These are phyloP conservation scores for Biscutella laevigata DNA, from an alignment of 441 rosid genomes.

Conservation along the genomic window DNA sequence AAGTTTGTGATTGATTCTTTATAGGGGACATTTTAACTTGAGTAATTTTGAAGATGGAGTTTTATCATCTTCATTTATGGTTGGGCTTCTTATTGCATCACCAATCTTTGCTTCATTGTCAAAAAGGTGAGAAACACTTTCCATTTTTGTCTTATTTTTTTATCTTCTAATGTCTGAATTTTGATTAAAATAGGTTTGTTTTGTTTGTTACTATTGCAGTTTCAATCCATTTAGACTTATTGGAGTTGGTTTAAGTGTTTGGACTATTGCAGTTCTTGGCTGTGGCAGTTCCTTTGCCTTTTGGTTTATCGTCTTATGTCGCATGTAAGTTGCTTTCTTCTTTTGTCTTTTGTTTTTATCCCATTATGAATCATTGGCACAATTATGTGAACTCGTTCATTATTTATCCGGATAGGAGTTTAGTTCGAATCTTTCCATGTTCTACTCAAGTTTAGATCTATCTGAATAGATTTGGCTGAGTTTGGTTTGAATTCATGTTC, in stretches of 20 bases:
- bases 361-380: too few species aligned
- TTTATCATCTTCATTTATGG: constrained; percentile 90
- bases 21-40: constrained; percentile 71
- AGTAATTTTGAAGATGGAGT: constrained; percentile 83
- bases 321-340: constrained; percentile 78
- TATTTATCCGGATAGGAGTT: too few species aligned
- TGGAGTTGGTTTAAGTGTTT: constrained; percentile 78
- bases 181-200: neutral
- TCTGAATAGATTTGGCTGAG: too few species aligned
- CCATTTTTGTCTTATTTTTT: neutral
- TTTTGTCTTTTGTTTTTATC: too few species aligned
- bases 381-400: too few species aligned
- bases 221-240: constrained; percentile 86
- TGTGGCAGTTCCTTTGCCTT: constrained; percentile 73
- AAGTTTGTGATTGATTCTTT: too few species aligned
- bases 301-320: constrained; percentile 74
- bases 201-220: constrained; percentile 39
- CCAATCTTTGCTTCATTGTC: constrained; percentile 88
- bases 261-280: constrained; percentile 74
- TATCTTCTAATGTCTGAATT: neutral
- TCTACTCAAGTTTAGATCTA: too few species aligned
- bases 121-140: constrained; percentile 42
- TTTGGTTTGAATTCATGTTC: too few species aligned
- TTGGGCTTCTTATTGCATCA: constrained; percentile 79
- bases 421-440: too few species aligned